phyloP scores from a whole-genome alignment of 1,284 basidiomycete genomes.

The Amylostereum areolatum region DNA sequence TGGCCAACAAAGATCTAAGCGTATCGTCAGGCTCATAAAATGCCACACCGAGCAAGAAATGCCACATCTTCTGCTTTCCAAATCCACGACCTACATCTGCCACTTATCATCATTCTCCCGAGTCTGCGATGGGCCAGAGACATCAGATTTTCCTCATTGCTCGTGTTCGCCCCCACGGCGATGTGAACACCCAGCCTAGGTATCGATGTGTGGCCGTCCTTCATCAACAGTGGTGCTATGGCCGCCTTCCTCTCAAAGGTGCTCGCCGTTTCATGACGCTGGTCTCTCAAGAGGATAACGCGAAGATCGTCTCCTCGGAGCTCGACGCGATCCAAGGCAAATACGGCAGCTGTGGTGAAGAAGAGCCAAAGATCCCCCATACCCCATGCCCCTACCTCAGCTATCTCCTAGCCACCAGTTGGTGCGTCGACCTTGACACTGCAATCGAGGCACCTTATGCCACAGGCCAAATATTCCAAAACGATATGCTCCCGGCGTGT shows the following conservation, averaged over 20 bases:
- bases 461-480: constrained; percentile 3
- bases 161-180: constrained; percentile 19
- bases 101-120: neutral
- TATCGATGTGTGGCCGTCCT: constrained; percentile 33
- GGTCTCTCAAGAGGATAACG: constrained; percentile 28
- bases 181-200: constrained; percentile 9
- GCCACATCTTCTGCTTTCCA: neutral
- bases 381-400: constrained; percentile 26
- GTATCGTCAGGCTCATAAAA: too few species aligned
- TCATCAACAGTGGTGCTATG: constrained; percentile 35
- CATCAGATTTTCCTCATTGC: constrained; percentile 36
- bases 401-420: constrained; percentile 13
- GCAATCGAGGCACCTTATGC: neutral
- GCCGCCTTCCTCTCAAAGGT: constrained; percentile 22
- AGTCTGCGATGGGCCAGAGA: constrained; percentile 14
- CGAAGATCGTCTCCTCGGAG: constrained; percentile 29
- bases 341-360: constrained; percentile 16
- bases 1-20: too few species aligned
- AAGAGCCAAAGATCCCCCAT: constrained; percentile 12
- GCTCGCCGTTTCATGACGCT: constrained; percentile 27
- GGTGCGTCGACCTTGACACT: constrained; percentile 11
- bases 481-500: constrained; percentile 11
- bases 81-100: neutral
- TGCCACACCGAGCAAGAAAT: too few species aligned
- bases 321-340: constrained; percentile 16